Evolutionary conservation across 306 rosid species (phyloP).

Genomic region (Herpetospermum pedunculosum): DNA sequence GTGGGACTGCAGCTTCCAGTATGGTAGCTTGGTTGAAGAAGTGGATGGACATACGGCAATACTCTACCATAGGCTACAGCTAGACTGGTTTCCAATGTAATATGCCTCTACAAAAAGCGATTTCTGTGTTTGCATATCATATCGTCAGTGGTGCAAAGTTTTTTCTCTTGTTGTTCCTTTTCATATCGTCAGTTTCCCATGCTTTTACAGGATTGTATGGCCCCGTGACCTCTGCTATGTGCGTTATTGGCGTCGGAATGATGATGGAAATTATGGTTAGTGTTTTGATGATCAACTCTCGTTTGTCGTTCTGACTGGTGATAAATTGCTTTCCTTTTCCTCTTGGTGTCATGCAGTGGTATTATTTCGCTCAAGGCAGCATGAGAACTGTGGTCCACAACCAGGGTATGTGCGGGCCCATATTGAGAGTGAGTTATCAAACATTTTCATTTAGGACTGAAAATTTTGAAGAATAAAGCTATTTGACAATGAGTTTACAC

Average conservation of each 20-base stretch:
- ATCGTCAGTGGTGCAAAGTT: background rate
- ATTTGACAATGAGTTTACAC: constrained; percentile 2
- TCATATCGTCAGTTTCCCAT: background rate
- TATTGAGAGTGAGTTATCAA: constrained; percentile 71
- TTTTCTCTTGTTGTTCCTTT: background rate
- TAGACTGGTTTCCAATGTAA: constrained; percentile 97
- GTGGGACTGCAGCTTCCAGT: constrained; percentile 95
- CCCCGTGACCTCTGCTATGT: constrained; percentile 99
- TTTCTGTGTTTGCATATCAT: background rate
- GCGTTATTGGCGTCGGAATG: constrained; percentile 99
- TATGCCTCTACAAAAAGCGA: background rate
- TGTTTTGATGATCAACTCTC: constrained; percentile 5
- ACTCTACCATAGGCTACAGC: constrained; percentile 91
- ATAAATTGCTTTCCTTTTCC: constrained; percentile 5
- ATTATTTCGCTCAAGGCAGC: constrained; percentile 89
- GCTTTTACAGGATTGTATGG: constrained; percentile 77
- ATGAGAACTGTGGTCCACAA: constrained; percentile 85
- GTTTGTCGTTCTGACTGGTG: background rate
- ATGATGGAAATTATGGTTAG: constrained; percentile 95
- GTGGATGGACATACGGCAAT: constrained; percentile 99
- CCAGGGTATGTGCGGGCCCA: constrained; percentile 97
- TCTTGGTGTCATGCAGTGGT: constrained; percentile 60
- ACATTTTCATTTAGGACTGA: constrained; percentile 6
- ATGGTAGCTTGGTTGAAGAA: constrained; percentile 96
- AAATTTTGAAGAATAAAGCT: constrained; percentile 14